Evolutionary conservation across 352 stramenopile species (phyloP).

Genomic region (Thalassiosira livingstoniorum): DNA sequence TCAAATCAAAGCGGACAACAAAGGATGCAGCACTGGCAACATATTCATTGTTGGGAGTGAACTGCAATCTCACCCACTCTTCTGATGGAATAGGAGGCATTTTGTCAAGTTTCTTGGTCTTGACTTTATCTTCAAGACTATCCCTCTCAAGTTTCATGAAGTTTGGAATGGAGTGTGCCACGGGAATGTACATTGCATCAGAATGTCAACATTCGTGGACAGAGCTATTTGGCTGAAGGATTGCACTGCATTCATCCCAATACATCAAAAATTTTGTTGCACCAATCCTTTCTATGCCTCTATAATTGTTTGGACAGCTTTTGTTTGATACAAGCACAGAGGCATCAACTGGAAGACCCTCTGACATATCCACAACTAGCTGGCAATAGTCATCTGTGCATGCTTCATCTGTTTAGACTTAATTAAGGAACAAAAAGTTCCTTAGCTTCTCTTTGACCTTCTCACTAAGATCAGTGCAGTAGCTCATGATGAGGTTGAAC

Average conservation of each 20-base stretch:
- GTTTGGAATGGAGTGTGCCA: background rate
- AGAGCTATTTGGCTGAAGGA: background rate
- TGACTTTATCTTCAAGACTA: background rate
- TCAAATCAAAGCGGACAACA: background rate
- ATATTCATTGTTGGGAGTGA: slow-evolving; percentile 24
- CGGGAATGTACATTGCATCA: background rate
- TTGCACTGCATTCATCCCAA: slow-evolving; percentile 10
- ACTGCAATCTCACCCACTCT: slow-evolving; percentile 13
- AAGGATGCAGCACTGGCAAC: slow-evolving; percentile 7
- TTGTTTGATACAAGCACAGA: slow-evolving; percentile 2
- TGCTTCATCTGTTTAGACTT: background rate
- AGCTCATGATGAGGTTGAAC: background rate
- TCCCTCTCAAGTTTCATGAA: background rate
- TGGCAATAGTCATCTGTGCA: slow-evolving; percentile 8
- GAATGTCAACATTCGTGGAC: background rate
- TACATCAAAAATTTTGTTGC: slow-evolving; percentile 2
- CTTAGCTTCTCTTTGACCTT: background rate
- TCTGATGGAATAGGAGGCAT: slow-evolving; percentile 1
- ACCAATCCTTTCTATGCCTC: slow-evolving; percentile 1
- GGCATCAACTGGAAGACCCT: slow-evolving; percentile 6
- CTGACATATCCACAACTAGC: slow-evolving; percentile 6
- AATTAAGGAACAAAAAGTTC: slow-evolving; percentile 12
- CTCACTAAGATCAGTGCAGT: background rate
- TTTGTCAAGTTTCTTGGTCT: background rate
- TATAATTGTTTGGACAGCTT: slow-evolving; percentile 21